These are phyloP conservation scores for Moricandia arvensis DNA, from an alignment of 345 rosid genomes.

Conservation along the genomic window DNA sequence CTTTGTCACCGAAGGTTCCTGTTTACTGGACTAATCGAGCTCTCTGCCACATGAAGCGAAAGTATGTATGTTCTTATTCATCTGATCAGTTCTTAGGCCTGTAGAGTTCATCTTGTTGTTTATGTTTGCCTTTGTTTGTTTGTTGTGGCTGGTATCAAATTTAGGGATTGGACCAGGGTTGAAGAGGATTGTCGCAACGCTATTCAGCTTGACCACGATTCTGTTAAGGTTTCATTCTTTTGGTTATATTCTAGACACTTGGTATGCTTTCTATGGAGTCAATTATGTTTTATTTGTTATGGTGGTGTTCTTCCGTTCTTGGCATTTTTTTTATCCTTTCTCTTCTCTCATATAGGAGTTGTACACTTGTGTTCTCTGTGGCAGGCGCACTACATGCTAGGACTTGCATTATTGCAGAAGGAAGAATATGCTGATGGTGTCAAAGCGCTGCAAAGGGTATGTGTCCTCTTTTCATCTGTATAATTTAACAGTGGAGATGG, in stretches of 20 bases:
- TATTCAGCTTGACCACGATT: slow-evolving; percentile 61
- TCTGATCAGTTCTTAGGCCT: neutral
- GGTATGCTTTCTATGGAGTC: neutral
- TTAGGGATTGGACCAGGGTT: slow-evolving; percentile 78
- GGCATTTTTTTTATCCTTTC: neutral
- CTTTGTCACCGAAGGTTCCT: slow-evolving; percentile 78
- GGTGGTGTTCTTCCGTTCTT: neutral
- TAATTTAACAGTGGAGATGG: neutral
- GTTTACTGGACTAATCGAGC: slow-evolving; percentile 95
- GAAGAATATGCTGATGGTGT: slow-evolving; percentile 54
- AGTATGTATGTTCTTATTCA: slow-evolving; percentile 50
- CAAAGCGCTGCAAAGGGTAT: slow-evolving; percentile 73
- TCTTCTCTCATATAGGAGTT: neutral
- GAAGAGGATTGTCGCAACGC: slow-evolving; percentile 83
- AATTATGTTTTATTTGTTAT: neutral
- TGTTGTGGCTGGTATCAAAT: slow-evolving; percentile 19
- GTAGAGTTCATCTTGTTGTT: neutral
- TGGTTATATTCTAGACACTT: neutral
- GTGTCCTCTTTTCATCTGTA: slow-evolving; percentile 2
- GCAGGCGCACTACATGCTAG: slow-evolving; percentile 87
- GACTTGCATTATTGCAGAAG: slow-evolving; percentile 68
- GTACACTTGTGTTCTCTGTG: slow-evolving; percentile 16
- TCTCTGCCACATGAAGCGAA: slow-evolving; percentile 77
- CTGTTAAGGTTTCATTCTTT: slow-evolving; percentile 56
- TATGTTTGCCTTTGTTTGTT: neutral